These are phyloP conservation scores for Colletotrichum filicis DNA, from an alignment of 2,329 filamentous ascomycete genomes.

Conservation along the genomic window DNA sequence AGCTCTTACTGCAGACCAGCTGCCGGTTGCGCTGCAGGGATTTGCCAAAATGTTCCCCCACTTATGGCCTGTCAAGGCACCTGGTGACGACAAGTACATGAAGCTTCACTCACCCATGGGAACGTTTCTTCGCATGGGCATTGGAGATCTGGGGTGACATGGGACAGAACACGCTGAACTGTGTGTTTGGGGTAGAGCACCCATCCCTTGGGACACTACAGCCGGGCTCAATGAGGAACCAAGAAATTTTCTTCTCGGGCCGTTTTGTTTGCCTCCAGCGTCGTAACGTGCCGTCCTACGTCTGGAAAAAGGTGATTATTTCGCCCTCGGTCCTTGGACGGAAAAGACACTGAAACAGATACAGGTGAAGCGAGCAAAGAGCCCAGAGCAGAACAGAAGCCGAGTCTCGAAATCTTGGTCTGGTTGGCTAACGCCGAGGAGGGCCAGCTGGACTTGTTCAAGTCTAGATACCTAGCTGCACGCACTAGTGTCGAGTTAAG, in stretches of 20 bases:
- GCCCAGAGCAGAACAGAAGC: not conserved
- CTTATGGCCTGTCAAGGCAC: slow-evolving; percentile 88
- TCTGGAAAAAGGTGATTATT: not conserved
- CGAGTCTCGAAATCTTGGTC: not conserved
- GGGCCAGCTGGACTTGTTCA: not conserved
- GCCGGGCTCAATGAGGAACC: not conserved
- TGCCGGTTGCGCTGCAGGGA: slow-evolving; percentile 68
- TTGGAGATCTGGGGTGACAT: not conserved
- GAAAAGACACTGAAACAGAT: not conserved
- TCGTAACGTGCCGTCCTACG: not conserved
- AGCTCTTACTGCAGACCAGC: slow-evolving; percentile 58
- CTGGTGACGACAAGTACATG: slow-evolving; percentile 83
- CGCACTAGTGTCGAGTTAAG: not conserved
- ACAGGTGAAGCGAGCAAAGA: not conserved
- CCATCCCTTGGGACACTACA: not conserved
- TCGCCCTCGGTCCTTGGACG: not conserved
- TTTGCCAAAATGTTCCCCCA: slow-evolving; percentile 87
- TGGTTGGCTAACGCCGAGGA: not conserved
- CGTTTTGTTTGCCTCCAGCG: not conserved
- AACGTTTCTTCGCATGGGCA: slow-evolving; percentile 65
- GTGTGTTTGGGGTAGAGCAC: not conserved
- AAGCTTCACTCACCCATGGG: slow-evolving; percentile 89
- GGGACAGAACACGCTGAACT: not conserved
- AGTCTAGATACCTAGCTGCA: not conserved
- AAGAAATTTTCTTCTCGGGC: not conserved